Base-by-base conservation (phyloP, 1,284 basidiomycete genomes). In the Takashimella koratensis region DNA sequence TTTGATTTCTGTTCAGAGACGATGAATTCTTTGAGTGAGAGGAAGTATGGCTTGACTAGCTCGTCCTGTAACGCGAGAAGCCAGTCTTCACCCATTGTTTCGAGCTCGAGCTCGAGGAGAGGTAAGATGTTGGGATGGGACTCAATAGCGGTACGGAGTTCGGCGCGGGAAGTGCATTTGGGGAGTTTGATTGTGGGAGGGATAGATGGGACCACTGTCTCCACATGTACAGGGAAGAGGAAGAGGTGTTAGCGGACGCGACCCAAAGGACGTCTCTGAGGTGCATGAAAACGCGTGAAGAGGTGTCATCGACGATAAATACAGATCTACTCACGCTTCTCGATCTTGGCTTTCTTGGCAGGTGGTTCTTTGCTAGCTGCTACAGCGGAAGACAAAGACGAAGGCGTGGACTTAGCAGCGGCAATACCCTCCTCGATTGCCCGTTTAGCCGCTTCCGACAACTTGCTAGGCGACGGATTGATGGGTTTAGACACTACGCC, bases 41-140 rank as follows among this genome's bases (percentile, higher is more conserved):
- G 42, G 58, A 78, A 78, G 53, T 75, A 74, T 3, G 70, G 68
- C 60, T 75, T 75, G 19, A 60, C 68, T 40, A 78, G 59, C 49
- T 77, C 77, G 27, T 66, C 69, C 51, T 74, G 72, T 5, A 78
- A 56, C 6, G 70, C 77, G 26, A 75, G 46, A n/a, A 77, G 64
- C 77, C 77, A 78, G 52, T 77, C 77, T 49, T 73, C 70, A 3
- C 71, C 76, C 62, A 78, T 60, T 0, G 71, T 75, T 44, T 72
- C 69, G 12, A 75, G 58, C 59, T 77, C 76, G 36, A 76, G 59
- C 50, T 65, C 45, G 12, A 77, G 56, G 12, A 75, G 60, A 8
- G 54, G 51, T 3, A 57, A 24, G 19, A 54, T 54, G 8, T 54
- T 49, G 20, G 68, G 64, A 16, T 66, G 58, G 5, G 39, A 53